A percentile compares a stretch with the other conserved stretches of the same genome.
Evolutionary conservation across 768 basidiomycete genomes (phyloP).

Genomic region (Dacryopinax primogenitus): DNA sequence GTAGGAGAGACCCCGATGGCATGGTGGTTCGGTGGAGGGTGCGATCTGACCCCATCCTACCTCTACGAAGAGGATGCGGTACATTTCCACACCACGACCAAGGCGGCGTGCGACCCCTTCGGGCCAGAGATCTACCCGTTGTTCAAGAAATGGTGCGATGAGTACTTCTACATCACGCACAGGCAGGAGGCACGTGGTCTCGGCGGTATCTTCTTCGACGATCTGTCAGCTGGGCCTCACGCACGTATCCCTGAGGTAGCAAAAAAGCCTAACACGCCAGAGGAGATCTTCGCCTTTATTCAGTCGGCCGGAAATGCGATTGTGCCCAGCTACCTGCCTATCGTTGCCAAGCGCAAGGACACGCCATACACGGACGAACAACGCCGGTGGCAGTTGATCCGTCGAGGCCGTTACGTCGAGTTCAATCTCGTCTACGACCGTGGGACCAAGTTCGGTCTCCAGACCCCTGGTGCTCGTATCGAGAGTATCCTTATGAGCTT

Average conservation of each 20-base stretch:
- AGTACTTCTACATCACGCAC: conserved; percentile 90
- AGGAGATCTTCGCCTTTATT: conserved; percentile 67
- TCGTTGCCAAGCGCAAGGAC: conserved; percentile 47
- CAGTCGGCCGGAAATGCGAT: conserved; percentile 64
- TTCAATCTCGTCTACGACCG: conserved; percentile 82
- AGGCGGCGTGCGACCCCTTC: conserved; percentile 61
- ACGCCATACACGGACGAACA: conserved; percentile 39
- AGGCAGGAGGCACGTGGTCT: conserved; percentile 75
- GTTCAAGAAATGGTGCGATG: conserved; percentile 95
- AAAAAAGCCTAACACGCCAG: conserved; percentile 42
- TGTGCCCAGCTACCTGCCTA: conserved; percentile 80
- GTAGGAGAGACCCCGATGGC: conserved; percentile 47
- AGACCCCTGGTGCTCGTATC: conserved; percentile 72
- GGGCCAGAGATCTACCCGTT: conserved; percentile 51
- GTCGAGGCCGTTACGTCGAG: conserved; percentile 88
- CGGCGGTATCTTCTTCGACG: conserved; percentile 95
- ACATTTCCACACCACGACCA: conserved; percentile 75
- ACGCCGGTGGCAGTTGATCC: conserved; percentile 83
- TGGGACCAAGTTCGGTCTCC: conserved; percentile 76
- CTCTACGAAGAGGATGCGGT: conserved; percentile 73
- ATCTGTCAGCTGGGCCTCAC: conserved; percentile 58
- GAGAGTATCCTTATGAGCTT: conserved; percentile 86
- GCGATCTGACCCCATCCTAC: conserved; percentile 88
- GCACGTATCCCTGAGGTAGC: conserved; percentile 33
- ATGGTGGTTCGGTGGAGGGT: conserved; percentile 99